These are phyloP conservation scores for Brassica carinata DNA, from an alignment of 345 rosid genomes.

Conservation along the genomic window DNA sequence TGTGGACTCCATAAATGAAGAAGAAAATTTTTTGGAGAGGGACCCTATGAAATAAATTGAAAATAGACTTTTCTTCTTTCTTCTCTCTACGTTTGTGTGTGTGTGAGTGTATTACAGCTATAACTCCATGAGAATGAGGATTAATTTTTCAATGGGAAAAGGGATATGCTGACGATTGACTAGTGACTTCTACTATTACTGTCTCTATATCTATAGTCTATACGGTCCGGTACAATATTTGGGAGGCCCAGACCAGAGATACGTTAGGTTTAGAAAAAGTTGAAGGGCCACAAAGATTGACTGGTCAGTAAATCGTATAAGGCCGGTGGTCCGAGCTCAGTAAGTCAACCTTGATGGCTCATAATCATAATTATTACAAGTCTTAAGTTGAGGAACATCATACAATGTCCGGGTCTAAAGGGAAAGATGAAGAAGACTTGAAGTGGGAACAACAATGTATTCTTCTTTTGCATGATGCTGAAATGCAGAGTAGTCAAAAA, in stretches of 20 bases:
- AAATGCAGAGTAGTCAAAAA: slow-evolving; percentile 25
- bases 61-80: slow-evolving; percentile 26
- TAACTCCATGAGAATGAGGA: slow-evolving; percentile 30
- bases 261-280: slow-evolving; percentile 32
- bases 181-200: slow-evolving; percentile 35
- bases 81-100: neutral
- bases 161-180: slow-evolving; percentile 37
- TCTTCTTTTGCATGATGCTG: slow-evolving; percentile 29
- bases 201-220: slow-evolving; percentile 16
- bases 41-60: slow-evolving; percentile 18
- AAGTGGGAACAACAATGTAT: slow-evolving; percentile 30
- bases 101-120: slow-evolving; percentile 40
- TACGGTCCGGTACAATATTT: slow-evolving; percentile 42
- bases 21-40: slow-evolving; percentile 33
- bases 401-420: slow-evolving; percentile 40
- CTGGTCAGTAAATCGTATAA: slow-evolving; percentile 28
- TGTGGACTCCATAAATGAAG: slow-evolving; percentile 35
- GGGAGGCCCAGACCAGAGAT: slow-evolving; percentile 38
- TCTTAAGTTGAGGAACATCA: slow-evolving; percentile 30
- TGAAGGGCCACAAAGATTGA: slow-evolving; percentile 38
- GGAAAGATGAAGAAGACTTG: slow-evolving; percentile 35
- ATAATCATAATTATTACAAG: slow-evolving; percentile 8
- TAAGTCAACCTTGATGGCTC: slow-evolving; percentile 41
- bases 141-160: slow-evolving; percentile 17
- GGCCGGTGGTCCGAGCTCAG: slow-evolving; percentile 35